Evolutionary conservation across 2,329 filamentous ascomycete genomes (phyloP).

Genomic region (Phialophora expanda): DNA sequence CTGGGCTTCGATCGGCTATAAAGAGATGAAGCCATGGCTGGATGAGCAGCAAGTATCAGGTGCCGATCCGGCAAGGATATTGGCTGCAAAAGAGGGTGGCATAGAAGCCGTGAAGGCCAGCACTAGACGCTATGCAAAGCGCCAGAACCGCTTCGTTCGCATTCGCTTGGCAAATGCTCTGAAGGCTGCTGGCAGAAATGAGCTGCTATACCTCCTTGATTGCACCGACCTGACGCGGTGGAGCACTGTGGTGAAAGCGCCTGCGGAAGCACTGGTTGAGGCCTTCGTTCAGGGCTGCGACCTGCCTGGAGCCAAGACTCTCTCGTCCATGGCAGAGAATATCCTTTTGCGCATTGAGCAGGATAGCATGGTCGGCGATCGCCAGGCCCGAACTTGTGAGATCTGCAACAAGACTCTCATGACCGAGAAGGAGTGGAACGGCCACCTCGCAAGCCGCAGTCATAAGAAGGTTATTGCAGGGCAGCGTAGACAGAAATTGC

Average conservation of each 20-base stretch:
- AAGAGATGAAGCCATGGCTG: slow-evolving; percentile 81
- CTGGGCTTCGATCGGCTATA: slow-evolving; percentile 96
- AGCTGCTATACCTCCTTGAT: slow-evolving; percentile 78
- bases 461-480: slow-evolving; percentile 58
- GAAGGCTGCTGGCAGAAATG: slow-evolving; percentile 57
- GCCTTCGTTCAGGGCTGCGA: slow-evolving; percentile 65
- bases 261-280: slow-evolving; percentile 66
- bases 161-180: slow-evolving; percentile 77
- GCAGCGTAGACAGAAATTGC: slow-evolving; percentile 26
- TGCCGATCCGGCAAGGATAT: slow-evolving; percentile 7
- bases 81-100: slow-evolving; percentile 45
- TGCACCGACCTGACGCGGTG: slow-evolving; percentile 72
- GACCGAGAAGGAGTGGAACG: slow-evolving; percentile 62
- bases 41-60: slow-evolving; percentile 43
- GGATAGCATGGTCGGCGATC: slow-evolving; percentile 52
- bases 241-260: slow-evolving; percentile 65
- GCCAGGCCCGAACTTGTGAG: slow-evolving; percentile 68
- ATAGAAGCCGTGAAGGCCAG: slow-evolving; percentile 79
- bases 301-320: slow-evolving; percentile 61
- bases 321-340: slow-evolving; percentile 64
- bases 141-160: slow-evolving; percentile 85
- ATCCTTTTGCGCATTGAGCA: slow-evolving; percentile 62
- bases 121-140: slow-evolving; percentile 84
- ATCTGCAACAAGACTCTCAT: slow-evolving; percentile 66
- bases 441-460: slow-evolving; percentile 60